Evolutionary conservation across 768 basidiomycete genomes (phyloP), one percentile per base, ranked within the genome.

Genomic region (Neoboletus brunneissimus): DNA sequence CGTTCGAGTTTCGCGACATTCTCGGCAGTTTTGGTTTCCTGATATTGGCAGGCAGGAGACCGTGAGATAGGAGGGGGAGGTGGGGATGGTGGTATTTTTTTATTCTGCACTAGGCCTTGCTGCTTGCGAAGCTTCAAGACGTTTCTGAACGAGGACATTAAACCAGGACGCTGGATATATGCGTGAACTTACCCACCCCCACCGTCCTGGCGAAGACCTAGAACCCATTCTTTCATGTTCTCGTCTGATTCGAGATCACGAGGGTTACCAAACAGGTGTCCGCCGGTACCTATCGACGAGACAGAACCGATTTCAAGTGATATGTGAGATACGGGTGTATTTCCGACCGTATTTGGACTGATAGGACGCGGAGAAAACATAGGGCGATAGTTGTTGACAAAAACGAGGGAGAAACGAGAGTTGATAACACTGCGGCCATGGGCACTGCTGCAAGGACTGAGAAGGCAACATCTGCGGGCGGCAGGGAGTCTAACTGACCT

Each of bases 141-240:
- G 56, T 81, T 80, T 31, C 77, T 81, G 50, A 31, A 31, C 16
- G 50, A 48, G 34, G 25, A 10, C 13, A 38, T 60, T 50, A 48
- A 52, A 40, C 29, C 41, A 45, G 0, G 29, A 53, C 48, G 25
- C 9, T 13, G 59, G 56, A 54, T 13, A 22, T 42, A 48, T 29
- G 23, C 43, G 13, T 37, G 43, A 35, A 76, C 82, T 70, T 66
- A 87, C 87, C 85, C 85, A 59, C 76, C 82, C 44, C 85, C 84
- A 35, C 84, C 86, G 37, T 77, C 75, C 44, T 77, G 67, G 51
- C 75, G 77, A 47, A 88, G 69, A n/a, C 83, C 86, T 9, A 77
- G 63, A 18, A 77, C 71, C 88, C 87, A 89, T 48, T 72, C 67
- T 5, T 61, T 62, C 23, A 89, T 62, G 29, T 78, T 59, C 11